Percentiles rank a stretch among this genome's conserved stretches.
phyloP scores from a whole-genome alignment of 768 basidiomycete species.

The Leccinum aurantiacum region DNA sequence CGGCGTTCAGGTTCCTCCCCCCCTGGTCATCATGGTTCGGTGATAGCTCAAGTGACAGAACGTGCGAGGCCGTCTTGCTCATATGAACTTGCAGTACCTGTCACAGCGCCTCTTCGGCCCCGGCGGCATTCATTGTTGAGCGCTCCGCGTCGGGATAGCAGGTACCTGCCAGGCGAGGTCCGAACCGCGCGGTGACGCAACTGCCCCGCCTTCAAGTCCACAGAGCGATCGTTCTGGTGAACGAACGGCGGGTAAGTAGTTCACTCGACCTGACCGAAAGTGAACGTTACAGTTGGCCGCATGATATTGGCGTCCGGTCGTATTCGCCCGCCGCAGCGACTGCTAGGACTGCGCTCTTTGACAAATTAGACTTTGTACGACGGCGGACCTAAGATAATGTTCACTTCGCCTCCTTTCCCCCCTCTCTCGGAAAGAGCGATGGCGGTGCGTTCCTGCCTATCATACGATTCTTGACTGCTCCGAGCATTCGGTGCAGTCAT shows the following conservation, averaged over 20 bases:
- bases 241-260: background rate
- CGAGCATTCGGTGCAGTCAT: background rate
- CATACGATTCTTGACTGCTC: background rate
- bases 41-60: background rate
- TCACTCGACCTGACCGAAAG: background rate
- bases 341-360: background rate
- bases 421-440: background rate
- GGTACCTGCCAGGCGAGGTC: background rate
- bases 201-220: background rate
- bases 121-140: background rate
- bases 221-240: background rate
- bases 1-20: background rate
- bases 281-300: background rate
- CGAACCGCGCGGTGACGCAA: background rate
- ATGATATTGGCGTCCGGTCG: background rate
- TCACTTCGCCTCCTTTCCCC: background rate
- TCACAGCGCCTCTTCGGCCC: background rate
- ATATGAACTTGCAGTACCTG: background rate
- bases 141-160: background rate
- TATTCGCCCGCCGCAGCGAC: background rate
- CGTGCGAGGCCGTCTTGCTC: background rate
- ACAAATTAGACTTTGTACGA: constrained; percentile 12
- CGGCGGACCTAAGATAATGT: background rate
- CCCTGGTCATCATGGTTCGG: background rate
- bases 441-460: background rate